Base-by-base conservation (phyloP, 306 rosid genomes). In the Potentilla sterilis region DNA sequence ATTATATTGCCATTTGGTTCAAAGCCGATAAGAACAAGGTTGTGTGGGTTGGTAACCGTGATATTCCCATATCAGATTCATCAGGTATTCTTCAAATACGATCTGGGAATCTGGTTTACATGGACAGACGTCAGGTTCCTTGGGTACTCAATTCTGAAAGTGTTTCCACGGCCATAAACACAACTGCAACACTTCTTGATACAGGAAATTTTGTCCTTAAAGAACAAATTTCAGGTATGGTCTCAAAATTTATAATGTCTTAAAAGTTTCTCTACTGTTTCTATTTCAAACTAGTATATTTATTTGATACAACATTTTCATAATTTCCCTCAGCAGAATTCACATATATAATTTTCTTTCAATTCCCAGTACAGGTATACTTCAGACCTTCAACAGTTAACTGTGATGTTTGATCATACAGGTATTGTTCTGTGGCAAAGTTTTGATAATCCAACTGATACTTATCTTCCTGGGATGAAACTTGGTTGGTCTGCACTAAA, bases 391-490 rank as follows among this genome's bases (percentile, higher is more conserved):
- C 40, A 57, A 6, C 32, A n/a, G 32, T 55, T 18, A 55, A 21
- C 3, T 3, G 62, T 55, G 34, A 9, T 22, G n/a, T 21, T 55
- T 55, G 62, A 24, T 59, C 65, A 28, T 61, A 32, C 66, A 61
- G 66, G 66, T 32, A 32, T 37, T 61, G 6, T 75, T 16, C 21
- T 75, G 64, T 75, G 72, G 78, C 63, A 64, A 48, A 75, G 78
- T n/a, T 75, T 75, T 35, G 79, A 65, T 35, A 3, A 18, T 6
- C 79, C 72, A 10, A 47, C 62, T 35, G 65, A 65, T 21, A 65
- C 79, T 28, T 65, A 35, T 32, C 79, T 75, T 37, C 72, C 79
- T 48, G 79, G 72, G 37, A 75, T 75, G 79, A 65, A 75, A 49
- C 47, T 75, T 6, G 79, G 79, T 12, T 47, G 46, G 49, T 75